phyloP scores from a whole-genome alignment of 2,329 filamentous ascomycete species.

The Apiospora saccharicola region DNA sequence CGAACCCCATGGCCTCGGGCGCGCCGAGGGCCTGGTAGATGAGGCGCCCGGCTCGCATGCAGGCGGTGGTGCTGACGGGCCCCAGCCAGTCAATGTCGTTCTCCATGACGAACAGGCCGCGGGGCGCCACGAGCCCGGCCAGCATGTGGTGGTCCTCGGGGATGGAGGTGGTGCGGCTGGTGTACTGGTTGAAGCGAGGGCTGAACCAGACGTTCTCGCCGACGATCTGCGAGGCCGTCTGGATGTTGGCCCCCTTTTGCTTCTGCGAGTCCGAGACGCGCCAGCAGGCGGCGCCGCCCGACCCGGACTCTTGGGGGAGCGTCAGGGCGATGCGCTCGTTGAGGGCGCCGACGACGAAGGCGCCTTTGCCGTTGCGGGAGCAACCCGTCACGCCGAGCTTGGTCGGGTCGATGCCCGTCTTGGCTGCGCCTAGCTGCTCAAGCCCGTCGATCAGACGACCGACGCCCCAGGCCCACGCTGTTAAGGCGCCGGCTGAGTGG shows the following conservation, averaged over 20 bases:
- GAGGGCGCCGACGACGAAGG: conserved; percentile 66
- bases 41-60: conserved; percentile 61
- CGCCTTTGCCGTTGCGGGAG: conserved; percentile 70
- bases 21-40: conserved; percentile 63
- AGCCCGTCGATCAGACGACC: conserved; percentile 67
- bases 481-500: conserved; percentile 64
- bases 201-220: conserved; percentile 71
- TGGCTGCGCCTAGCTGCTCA: conserved; percentile 54
- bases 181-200: conserved; percentile 59
- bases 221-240: conserved; percentile 66
- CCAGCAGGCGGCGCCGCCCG: conserved; percentile 69
- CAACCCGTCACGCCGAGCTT: conserved; percentile 67
- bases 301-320: conserved; percentile 68
- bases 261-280: conserved; percentile 60
- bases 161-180: conserved; percentile 52
- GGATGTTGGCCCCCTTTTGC: conserved; percentile 62
- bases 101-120: conserved; percentile 62
- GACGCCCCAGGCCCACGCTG: conserved; percentile 70
- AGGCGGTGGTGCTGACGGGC: conserved; percentile 62
- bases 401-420: conserved; percentile 57
- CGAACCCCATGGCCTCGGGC: conserved; percentile 64
- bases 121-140: conserved; percentile 62
- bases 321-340: conserved; percentile 66
- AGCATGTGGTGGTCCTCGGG: conserved; percentile 67
- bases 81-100: conserved; percentile 68